These are phyloP conservation scores for Neurospora crassa DNA, from an alignment of 2,329 filamentous ascomycete genomes.

Conservation along the genomic window DNA sequence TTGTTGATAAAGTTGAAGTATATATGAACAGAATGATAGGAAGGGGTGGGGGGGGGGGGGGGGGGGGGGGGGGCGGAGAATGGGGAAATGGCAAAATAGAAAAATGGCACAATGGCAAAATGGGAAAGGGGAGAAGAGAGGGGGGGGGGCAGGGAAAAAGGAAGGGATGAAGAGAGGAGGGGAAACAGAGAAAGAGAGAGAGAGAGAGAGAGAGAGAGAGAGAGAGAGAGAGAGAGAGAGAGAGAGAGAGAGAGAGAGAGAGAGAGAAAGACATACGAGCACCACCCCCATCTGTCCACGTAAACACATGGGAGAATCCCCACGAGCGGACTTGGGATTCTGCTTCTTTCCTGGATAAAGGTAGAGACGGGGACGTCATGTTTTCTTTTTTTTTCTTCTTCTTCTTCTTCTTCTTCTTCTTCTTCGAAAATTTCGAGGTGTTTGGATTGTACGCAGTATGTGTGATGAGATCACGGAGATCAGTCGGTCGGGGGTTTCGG, in stretches of 20 bases:
- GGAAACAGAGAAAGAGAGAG: too few relatives aligned
- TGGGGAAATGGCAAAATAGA: too few relatives aligned
- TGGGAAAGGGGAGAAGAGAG: too few relatives aligned
- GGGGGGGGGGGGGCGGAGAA: too few relatives aligned
- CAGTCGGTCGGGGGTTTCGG: not conserved
- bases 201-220: not conserved
- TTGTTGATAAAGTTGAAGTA: too few relatives aligned
- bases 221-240: not conserved
- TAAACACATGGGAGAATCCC: constrained; percentile 62
- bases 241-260: not conserved
- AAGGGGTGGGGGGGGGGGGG: too few relatives aligned
- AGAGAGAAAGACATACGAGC: constrained; percentile 39
- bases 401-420: not conserved
- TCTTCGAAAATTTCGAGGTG: not conserved
- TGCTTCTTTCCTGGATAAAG: constrained; percentile 31
- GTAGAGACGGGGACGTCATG: not conserved
- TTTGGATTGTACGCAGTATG: not conserved
- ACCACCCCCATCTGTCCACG: constrained; percentile 53
- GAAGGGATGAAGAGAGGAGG: too few relatives aligned
- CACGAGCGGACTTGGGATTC: constrained; percentile 57
- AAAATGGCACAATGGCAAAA: too few relatives aligned
- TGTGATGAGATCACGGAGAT: not conserved
- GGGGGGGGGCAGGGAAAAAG: too few relatives aligned
- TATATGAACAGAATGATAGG: too few relatives aligned
- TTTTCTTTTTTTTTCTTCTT: not conserved